Percentiles rank a stretch among this genome's conserved stretches.
These are phyloP conservation scores for Kwoniella heveanensis DNA, from an alignment of 768 basidiomycete genomes.

Conservation along the genomic window DNA sequence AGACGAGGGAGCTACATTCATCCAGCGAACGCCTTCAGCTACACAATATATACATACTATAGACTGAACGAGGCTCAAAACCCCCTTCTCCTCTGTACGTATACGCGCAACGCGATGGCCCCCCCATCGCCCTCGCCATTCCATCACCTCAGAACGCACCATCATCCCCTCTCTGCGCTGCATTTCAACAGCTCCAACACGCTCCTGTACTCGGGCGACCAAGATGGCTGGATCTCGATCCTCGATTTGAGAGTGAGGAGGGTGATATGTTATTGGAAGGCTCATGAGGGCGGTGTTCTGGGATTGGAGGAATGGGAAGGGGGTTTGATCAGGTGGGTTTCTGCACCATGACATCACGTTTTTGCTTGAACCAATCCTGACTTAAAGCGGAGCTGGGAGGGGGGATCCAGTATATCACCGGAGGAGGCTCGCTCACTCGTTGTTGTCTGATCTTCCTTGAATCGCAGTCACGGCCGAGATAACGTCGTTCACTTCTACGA, in stretches of 20 bases:
- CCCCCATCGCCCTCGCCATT: constrained; percentile 60
- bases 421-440: too few species aligned
- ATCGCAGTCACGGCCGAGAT: constrained; percentile 51
- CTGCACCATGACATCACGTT: neutral
- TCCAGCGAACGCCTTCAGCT: too few species aligned
- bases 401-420: too few species aligned
- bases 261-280: constrained; percentile 72
- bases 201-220: constrained; percentile 83
- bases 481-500: constrained; percentile 50
- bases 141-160: constrained; percentile 75
- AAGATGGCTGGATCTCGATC: constrained; percentile 71
- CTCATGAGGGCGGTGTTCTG: constrained; percentile 76
- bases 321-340: constrained; percentile 73
- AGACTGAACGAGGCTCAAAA: too few species aligned
- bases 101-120: neutral
- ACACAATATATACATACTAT: too few species aligned
- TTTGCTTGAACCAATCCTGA: too few species aligned
- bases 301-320: constrained; percentile 74
- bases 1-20: too few species aligned
- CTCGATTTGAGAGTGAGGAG: constrained; percentile 76
- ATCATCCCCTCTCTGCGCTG: constrained; percentile 65
- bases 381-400: too few species aligned
- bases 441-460: too few species aligned
- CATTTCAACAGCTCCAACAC: constrained; percentile 72
- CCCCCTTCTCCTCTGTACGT: too few species aligned